Percentiles rank a stretch among this genome's conserved stretches.
Evolutionary conservation across 2,329 filamentous ascomycete genomes (phyloP).

Genomic region (Exophiala sideris): DNA sequence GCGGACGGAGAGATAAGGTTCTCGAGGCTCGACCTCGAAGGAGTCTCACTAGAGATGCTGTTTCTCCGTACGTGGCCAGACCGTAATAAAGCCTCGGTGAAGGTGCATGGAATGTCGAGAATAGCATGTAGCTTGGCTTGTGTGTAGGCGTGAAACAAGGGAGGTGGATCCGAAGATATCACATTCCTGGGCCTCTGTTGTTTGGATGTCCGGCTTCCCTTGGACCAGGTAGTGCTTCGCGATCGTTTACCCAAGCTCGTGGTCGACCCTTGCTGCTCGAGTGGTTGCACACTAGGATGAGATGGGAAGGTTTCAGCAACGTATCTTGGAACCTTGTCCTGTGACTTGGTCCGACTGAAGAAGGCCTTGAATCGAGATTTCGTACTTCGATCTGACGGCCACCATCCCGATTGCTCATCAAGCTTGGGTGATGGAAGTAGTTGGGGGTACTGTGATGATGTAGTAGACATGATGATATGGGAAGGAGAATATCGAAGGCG

Average conservation of each 20-base stretch:
- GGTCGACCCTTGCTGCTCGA: neutral
- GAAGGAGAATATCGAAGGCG: neutral
- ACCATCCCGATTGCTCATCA: conserved; percentile 22
- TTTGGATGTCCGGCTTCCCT: conserved; percentile 4
- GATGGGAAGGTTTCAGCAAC: neutral
- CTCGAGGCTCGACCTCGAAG: conserved; percentile 4
- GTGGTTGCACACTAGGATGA: neutral
- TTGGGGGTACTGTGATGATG: neutral
- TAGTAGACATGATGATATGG: conserved; percentile 6
- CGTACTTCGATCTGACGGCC: conserved; percentile 17
- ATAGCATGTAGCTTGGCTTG: conserved; percentile 75
- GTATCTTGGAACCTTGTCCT: conserved; percentile 10
- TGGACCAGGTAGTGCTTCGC: conserved; percentile 12
- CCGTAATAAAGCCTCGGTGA: conserved; percentile 60
- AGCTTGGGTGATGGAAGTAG: neutral
- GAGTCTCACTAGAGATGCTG: conserved; percentile 17
- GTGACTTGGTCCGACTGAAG: conserved; percentile 18
- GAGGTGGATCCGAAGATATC: conserved; percentile 62
- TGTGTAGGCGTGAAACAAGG: conserved; percentile 81
- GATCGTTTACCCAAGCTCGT: neutral
- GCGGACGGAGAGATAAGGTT: conserved; percentile 32
- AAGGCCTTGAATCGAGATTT: conserved; percentile 21
- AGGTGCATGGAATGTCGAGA: conserved; percentile 56
- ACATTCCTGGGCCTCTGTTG: conserved; percentile 10
- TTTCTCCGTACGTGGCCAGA: conserved; percentile 55